These are phyloP conservation scores for Cucurbita pepo DNA, from an alignment of 306 rosid genomes.

Conservation along the genomic window DNA sequence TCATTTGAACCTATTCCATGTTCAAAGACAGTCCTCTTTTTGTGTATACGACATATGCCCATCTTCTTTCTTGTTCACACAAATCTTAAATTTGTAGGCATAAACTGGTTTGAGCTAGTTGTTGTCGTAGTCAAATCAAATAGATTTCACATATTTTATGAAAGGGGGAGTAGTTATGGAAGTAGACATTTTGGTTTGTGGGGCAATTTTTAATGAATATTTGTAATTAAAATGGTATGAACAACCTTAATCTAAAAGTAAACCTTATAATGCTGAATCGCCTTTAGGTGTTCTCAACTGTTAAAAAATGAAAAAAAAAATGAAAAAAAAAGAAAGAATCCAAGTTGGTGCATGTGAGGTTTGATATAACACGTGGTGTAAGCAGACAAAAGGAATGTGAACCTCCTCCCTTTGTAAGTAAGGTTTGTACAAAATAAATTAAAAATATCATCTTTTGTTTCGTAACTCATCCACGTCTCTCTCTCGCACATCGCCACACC, in stretches of 20 bases:
- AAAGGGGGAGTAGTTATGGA: too few relatives aligned
- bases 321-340: background rate
- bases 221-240: background rate
- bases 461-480: background rate
- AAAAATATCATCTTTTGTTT: background rate
- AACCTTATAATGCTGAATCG: background rate
- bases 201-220: too few relatives aligned
- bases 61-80: background rate
- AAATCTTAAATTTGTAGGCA: too few relatives aligned
- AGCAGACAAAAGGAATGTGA: slow-evolving; percentile 12
- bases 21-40: background rate
- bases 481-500: background rate
- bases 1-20: background rate
- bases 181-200: too few relatives aligned
- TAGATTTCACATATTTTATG: too few relatives aligned
- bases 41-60: background rate
- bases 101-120: too few relatives aligned
- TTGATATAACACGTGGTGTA: background rate
- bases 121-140: too few relatives aligned
- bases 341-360: slow-evolving; percentile 3
- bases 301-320: background rate
- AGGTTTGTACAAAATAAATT: background rate
- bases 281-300: background rate
- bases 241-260: background rate
- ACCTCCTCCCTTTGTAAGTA: background rate